Conservation (phyloP, 2,329 filamentous ascomycete species). For the Diplodia sapinea region DNA sequence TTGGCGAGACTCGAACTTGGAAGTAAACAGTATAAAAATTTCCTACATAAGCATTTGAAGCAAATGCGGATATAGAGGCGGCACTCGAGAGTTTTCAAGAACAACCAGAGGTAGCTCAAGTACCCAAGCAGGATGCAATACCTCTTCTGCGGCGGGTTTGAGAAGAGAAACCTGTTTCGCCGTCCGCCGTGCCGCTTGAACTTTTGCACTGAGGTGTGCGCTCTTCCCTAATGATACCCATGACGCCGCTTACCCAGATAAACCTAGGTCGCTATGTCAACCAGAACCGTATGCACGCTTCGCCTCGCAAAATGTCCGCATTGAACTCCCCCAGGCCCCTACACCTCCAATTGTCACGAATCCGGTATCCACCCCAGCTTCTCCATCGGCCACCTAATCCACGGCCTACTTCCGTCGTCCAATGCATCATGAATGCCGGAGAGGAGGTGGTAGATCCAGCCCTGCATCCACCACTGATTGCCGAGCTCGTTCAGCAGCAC, state of each 20-base stretch:
- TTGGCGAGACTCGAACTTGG: too few species aligned
- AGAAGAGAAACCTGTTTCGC: background rate
- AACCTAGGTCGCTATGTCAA: background rate
- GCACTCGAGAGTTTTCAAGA: too few species aligned
- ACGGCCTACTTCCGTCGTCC: conserved; percentile 19
- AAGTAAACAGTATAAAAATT: too few species aligned
- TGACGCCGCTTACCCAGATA: background rate
- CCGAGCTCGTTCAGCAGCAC: conserved; percentile 19
- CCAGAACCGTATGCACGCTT: background rate
- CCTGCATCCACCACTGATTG: conserved; percentile 18
- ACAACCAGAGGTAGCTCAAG: too few species aligned
- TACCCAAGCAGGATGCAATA: too few species aligned
- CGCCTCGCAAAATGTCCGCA: background rate
- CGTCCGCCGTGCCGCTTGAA: background rate
- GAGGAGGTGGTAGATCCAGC: conserved; percentile 25
- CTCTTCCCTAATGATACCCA: background rate
- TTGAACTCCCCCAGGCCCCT: background rate
- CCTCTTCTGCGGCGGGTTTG: background rate
- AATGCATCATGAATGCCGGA: conserved; percentile 8
- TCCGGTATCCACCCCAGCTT: conserved; percentile 26
- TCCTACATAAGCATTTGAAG: too few species aligned
- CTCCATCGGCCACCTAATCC: conserved; percentile 27
- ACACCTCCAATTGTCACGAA: background rate
- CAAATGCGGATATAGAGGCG: too few species aligned
- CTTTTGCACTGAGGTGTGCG: background rate